These are phyloP conservation scores for Nemania sp. DNA, from an alignment of 2,329 filamentous ascomycete species.

Conservation along the genomic window DNA sequence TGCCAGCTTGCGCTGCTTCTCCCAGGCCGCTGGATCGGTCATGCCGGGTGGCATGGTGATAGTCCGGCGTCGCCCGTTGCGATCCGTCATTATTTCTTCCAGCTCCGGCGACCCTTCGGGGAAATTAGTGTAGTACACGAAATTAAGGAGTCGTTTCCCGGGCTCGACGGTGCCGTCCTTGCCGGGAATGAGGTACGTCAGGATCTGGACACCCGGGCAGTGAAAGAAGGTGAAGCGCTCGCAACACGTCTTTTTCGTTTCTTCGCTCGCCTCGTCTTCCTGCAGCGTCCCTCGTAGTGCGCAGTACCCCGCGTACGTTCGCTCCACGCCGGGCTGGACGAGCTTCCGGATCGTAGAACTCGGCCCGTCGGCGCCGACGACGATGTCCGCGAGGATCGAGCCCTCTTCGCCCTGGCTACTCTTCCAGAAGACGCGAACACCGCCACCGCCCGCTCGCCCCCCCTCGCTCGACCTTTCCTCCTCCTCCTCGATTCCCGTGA, in stretches of 20 bases:
- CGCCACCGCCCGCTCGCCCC: neutral
- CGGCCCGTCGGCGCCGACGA: conserved; percentile 51
- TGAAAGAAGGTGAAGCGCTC: conserved; percentile 49
- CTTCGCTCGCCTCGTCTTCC: conserved; percentile 44
- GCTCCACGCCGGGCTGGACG: conserved; percentile 38
- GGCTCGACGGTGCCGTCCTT: conserved; percentile 44
- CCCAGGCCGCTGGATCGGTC: conserved; percentile 41
- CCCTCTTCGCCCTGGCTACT: conserved; percentile 41
- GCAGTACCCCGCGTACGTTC: conserved; percentile 47
- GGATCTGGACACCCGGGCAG: conserved; percentile 44
- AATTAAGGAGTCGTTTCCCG: conserved; percentile 49
- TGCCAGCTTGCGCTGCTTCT: conserved; percentile 42
- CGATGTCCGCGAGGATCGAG: conserved; percentile 42
- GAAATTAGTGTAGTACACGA: conserved; percentile 52
- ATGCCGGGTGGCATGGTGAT: conserved; percentile 47
- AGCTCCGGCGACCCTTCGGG: conserved; percentile 40
- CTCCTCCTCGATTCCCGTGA: conserved; percentile 37
- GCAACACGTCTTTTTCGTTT: conserved; percentile 41
- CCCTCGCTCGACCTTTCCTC: conserved; percentile 4
- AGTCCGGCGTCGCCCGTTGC: conserved; percentile 38
- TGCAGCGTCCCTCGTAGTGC: conserved; percentile 48
- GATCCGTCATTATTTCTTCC: conserved; percentile 44
- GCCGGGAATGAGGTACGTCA: conserved; percentile 50
- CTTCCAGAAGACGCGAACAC: conserved; percentile 41
- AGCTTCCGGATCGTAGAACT: conserved; percentile 46